Conservation (phyloP, 768 basidiomycete genomes). For the Leccinellum albellum region DNA sequence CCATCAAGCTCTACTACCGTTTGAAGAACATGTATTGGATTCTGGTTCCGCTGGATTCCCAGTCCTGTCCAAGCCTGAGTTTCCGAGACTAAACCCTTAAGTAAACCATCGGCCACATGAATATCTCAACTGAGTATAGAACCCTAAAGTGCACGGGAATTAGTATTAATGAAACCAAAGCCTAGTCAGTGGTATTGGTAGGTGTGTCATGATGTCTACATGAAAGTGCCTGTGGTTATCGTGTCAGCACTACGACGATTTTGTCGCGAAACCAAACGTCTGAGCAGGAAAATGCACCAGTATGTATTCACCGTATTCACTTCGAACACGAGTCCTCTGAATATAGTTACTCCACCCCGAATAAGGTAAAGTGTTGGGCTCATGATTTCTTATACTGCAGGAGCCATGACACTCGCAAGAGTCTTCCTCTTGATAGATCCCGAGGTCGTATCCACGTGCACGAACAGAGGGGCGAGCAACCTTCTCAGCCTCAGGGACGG, state of each 20-base stretch:
- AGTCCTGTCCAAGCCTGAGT: background rate
- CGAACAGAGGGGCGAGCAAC: constrained; percentile 47
- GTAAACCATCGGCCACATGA: background rate
- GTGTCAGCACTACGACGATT: background rate
- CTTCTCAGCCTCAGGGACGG: background rate
- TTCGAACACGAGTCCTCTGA: background rate
- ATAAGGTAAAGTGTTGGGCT: constrained; percentile 38
- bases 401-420: constrained; percentile 64
- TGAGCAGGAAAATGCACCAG: background rate
- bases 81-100: background rate
- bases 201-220: background rate
- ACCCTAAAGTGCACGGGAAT: background rate
- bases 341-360: constrained; percentile 20
- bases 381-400: constrained; percentile 26
- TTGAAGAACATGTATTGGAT: background rate
- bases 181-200: background rate
- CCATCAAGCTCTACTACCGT: background rate
- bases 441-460: constrained; percentile 36
- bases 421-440: constrained; percentile 43
- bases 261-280: background rate
- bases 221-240: background rate
- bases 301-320: no score
- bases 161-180: background rate
- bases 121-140: background rate
- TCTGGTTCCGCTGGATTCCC: background rate